A percentile compares a stretch with the other conserved stretches of the same genome.
These are phyloP conservation scores for Thielaviopsis punctulata DNA, from an alignment of 2,329 filamentous ascomycete genomes.

Conservation along the genomic window DNA sequence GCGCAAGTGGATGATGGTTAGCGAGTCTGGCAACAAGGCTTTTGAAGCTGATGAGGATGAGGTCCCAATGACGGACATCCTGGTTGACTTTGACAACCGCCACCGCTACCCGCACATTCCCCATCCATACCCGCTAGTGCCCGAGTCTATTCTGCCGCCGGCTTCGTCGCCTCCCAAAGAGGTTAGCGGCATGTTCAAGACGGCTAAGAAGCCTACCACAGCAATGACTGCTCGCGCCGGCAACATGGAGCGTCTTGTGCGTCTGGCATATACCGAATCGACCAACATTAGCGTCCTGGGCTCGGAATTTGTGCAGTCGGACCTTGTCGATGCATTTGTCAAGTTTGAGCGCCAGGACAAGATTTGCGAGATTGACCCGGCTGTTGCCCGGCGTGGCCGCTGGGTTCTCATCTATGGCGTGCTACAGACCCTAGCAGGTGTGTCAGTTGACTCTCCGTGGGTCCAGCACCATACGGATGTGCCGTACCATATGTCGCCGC, in stretches of 20 bases:
- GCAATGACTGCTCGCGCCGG: constrained; percentile 14
- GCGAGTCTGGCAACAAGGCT: constrained; percentile 24
- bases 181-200: constrained; percentile 4
- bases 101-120: constrained; percentile 48
- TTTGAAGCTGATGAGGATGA: constrained; percentile 34
- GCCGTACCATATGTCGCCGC: constrained; percentile 38
- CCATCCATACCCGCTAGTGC: constrained; percentile 48
- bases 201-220: constrained; percentile 16
- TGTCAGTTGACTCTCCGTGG: constrained; percentile 39
- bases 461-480: constrained; percentile 35
- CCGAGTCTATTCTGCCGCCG: constrained; percentile 28
- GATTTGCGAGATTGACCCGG: constrained; percentile 33
- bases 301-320: constrained; percentile 32
- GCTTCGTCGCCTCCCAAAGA: background rate
- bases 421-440: constrained; percentile 39
- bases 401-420: constrained; percentile 46
- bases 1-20: constrained; percentile 48
- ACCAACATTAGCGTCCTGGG: constrained; percentile 41
- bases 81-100: constrained; percentile 47
- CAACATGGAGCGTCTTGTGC: constrained; percentile 31
- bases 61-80: constrained; percentile 48
- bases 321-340: constrained; percentile 37
- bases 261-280: constrained; percentile 40
- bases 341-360: constrained; percentile 38
- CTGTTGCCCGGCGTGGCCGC: constrained; percentile 37